Base-by-base conservation (phyloP, 1,139 yeast genomes). In the Arxiozyma heterogenica region DNA sequence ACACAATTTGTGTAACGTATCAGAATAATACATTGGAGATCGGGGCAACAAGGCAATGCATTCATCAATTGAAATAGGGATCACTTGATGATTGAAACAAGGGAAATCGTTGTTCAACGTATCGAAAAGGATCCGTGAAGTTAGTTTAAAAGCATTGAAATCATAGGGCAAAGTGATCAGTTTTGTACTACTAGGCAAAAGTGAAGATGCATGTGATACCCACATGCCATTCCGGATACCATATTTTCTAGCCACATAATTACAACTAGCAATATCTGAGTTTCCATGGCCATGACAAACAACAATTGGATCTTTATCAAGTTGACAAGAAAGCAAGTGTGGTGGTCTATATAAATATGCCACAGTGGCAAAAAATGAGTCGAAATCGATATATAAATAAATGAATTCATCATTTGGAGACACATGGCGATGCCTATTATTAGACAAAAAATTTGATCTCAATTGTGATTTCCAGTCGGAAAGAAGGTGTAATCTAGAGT, bases 181-280 rank as follows among this genome's bases (percentile, higher is more conserved):
- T 3, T 78, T 73, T 9, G 56, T 54, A 12, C 53, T 60, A 0
- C 46, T 25, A 0, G 96, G 94, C 62, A 97, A 87, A 44, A 79
- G 57, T 47, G 70, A 66, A 57, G 71, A 74, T 0, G 97, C 98
- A 7, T 73, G 64, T 0, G 80, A 72, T 1, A 87, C 77, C 97
- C 97, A 91, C 95, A 86, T 86, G 0, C 98, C 97, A 67, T 93
- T 91, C 48, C 67, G 74, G 2, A 93, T 82, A 0, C 98, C 97
- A 58, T 58, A 75, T 41, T 73, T 67, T 41, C 98, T 75, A 0
- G 97, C 96, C 11, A 78, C 82, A 66, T 93, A 93, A 66, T 91
- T 93, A 65, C 97, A 90, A 58, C 95, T 86, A 0, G 98, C 94
- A n/a, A 93, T 75, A 67, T 93, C 98, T 0, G 72, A 67, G 30